Evolutionary conservation across 2,329 filamentous ascomycete species (phyloP), one percentile per base, ranked within the genome.

Genomic region (Parastagonospora avenae): DNA sequence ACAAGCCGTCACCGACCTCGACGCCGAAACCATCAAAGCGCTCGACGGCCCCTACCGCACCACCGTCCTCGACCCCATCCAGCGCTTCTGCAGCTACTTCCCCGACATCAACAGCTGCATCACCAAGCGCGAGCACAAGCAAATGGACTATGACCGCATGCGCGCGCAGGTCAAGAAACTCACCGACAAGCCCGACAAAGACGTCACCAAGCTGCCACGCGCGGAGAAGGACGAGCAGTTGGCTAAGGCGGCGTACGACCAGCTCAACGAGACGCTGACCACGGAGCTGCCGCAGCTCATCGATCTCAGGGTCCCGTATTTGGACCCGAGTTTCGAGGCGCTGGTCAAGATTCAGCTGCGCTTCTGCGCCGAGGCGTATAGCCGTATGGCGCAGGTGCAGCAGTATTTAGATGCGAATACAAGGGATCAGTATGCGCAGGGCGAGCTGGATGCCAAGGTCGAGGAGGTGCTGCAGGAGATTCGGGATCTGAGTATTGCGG

Each of bases 31-130:
- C 0, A 97, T 99, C 77, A 99, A 99, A 76, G 94, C 94, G 6
- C 82, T 99, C 58, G 94, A 99, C 76, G 94, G 94, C 3, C 95
- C 94, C 40, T 99, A 97, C 77, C 85, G 90, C 75, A 89, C 90
- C 37, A 97, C 94, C 5, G 94, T 99, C 27, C 83, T 99, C 41
- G 94, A 99, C 65, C 94, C 94, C 36, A 99, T 99, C 73, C 88
- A 88, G 58, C 86, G 92, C 60, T 99, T 97, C 80, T 97, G 93
- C 79, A 91, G 91, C 62, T 99, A 99, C 79, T 99, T 99, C 76
- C 93, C 94, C 30, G 94, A 99, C 74, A 92, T 99, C 71, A 99
- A 99, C 77, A 92, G 97, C 79, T 97, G 93, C 77, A 97, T 99
- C 77, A 99, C 97, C 80, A 99, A 99, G 80, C 91, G 95, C 68